phyloP scores from a whole-genome alignment of 2,329 filamentous ascomycete species.

The Fusarium cicatricum region DNA sequence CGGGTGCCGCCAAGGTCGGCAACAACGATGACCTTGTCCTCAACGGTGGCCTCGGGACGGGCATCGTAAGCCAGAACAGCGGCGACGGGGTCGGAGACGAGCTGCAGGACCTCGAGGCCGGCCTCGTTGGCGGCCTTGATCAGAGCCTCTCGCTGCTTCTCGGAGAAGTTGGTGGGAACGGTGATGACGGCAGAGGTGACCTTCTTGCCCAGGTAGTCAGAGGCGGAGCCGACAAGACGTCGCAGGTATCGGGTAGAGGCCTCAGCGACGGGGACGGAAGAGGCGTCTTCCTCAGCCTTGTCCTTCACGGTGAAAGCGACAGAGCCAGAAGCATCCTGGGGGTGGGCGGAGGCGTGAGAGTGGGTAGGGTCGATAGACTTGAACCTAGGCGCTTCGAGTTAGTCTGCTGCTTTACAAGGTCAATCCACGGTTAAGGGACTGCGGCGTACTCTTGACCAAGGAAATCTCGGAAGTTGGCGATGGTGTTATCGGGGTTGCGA shows the following conservation, averaged over 20 bases:
- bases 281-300: constrained; percentile 69
- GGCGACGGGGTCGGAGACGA: constrained; percentile 90
- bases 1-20: constrained; percentile 93
- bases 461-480: constrained; percentile 96
- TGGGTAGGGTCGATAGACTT: constrained; percentile 96
- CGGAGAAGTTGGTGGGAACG: constrained; percentile 90
- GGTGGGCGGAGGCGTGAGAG: constrained; percentile 92
- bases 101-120: constrained; percentile 88
- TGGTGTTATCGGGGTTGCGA: constrained; percentile 90
- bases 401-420: constrained; percentile 23
- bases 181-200: constrained; percentile 96
- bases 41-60: constrained; percentile 73
- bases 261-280: constrained; percentile 79
- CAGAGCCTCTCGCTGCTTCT: constrained; percentile 85
- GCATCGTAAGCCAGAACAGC: constrained; percentile 92
- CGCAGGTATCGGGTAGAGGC: constrained; percentile 85
- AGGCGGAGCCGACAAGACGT: constrained; percentile 81
- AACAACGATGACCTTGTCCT: constrained; percentile 91
- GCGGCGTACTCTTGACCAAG: constrained; percentile 83
- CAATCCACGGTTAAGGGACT: background rate
- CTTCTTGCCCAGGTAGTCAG: constrained; percentile 90
- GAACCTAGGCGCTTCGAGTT: constrained; percentile 62
- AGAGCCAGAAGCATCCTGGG: constrained; percentile 74
- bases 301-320: constrained; percentile 88
- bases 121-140: constrained; percentile 80